These are phyloP conservation scores for Pythium rishiriense DNA, from an alignment of 352 stramenopile genomes.

Conservation along the genomic window DNA sequence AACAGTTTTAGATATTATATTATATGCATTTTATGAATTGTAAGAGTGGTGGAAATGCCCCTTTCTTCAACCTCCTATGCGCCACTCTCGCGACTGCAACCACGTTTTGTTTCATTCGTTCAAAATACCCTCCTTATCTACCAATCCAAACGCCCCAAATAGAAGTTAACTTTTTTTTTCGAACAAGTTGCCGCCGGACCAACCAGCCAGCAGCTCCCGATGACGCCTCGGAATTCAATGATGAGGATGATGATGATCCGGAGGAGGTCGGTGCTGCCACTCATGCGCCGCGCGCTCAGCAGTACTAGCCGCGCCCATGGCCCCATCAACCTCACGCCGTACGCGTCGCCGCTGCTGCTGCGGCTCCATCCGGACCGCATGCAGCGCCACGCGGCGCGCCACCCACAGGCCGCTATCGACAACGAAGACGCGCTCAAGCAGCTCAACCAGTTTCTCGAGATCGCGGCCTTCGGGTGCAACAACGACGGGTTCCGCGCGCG, in stretches of 20 bases:
- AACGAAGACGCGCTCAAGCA: conserved; percentile 81
- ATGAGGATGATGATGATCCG: not conserved
- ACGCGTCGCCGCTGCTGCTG: conserved; percentile 67
- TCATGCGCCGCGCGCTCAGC: conserved; percentile 1
- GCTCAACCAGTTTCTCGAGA: conserved; percentile 74
- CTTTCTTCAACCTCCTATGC: not conserved
- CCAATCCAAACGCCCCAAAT: not conserved
- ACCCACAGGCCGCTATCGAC: conserved; percentile 36
- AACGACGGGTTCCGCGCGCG: conserved; percentile 62
- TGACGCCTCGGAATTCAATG: conserved; percentile 9
- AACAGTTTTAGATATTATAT: no score
- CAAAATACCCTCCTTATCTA: not conserved
- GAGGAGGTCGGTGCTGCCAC: not conserved
- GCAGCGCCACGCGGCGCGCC: conserved; percentile 36
- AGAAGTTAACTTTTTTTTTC: conserved; percentile 6
- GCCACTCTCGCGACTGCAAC: not conserved
- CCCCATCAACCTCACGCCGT: conserved; percentile 53
- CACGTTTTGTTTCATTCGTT: conserved; percentile 1
- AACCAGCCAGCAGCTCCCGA: conserved; percentile 12
- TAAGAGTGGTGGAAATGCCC: not conserved
- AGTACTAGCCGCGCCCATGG: not conserved
- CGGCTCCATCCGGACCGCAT: conserved; percentile 71
- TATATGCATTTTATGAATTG: no score
- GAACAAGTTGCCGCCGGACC: conserved; percentile 10
- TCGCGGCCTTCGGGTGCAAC: conserved; percentile 65